Evolutionary conservation across 352 stramenopile species (phyloP).

Genomic region (Globisporangium mamillatum): DNA sequence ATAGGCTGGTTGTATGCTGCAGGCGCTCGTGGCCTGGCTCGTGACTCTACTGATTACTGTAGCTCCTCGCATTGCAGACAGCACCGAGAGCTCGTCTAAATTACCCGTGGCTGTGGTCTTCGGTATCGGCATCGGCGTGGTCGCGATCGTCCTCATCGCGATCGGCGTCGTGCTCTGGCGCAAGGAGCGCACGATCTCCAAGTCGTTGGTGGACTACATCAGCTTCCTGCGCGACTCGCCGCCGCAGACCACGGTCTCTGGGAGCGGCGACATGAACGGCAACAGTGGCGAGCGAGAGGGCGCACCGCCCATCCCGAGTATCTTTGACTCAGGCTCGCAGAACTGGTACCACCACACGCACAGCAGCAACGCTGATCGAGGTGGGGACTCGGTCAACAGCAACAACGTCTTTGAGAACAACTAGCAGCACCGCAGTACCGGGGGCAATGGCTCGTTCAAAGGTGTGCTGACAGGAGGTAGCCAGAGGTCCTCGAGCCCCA

Average conservation of each 20-base stretch:
- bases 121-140: neutral
- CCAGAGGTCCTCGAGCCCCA: neutral
- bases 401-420: neutral
- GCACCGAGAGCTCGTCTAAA: neutral
- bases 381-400: neutral
- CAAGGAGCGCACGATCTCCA: slow-evolving; percentile 5
- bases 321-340: neutral
- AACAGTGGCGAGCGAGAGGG: neutral
- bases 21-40: neutral
- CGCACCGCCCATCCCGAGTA: neutral
- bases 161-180: slow-evolving; percentile 1
- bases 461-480: neutral
- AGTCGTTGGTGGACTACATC: slow-evolving; percentile 1
- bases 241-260: neutral
- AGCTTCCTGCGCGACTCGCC: neutral
- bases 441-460: neutral
- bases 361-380: neutral
- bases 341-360: neutral
- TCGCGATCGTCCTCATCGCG: neutral
- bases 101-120: neutral
- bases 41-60: neutral
- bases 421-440: neutral
- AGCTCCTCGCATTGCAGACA: neutral
- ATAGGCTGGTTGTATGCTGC: neutral
- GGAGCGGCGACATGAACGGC: neutral